A percentile compares a stretch with the other conserved stretches of the same genome.
These are phyloP conservation scores for Naganishia antarctica DNA, from an alignment of 768 basidiomycete genomes.

Conservation along the genomic window DNA sequence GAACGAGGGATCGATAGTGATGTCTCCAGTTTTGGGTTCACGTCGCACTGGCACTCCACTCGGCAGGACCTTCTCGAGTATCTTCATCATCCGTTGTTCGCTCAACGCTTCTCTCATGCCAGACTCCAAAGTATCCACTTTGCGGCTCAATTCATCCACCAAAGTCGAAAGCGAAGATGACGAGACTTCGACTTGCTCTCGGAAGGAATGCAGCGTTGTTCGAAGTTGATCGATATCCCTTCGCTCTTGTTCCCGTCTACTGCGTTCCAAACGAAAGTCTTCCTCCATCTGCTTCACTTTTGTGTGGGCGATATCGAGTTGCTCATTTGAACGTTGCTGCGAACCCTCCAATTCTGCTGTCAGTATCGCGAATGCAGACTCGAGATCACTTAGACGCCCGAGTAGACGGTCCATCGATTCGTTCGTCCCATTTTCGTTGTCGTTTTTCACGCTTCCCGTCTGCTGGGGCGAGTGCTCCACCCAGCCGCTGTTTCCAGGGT, in stretches of 20 bases:
- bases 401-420: constrained; percentile 45
- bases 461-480: too few relatives aligned
- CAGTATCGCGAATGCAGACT: constrained; percentile 35
- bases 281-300: constrained; percentile 22
- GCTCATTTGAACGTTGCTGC: constrained; percentile 22
- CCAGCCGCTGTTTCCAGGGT: not conserved
- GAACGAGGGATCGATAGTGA: constrained; percentile 51
- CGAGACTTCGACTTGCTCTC: constrained; percentile 24
- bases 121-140: constrained; percentile 28
- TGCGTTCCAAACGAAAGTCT: constrained; percentile 17
- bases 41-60: constrained; percentile 48
- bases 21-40: constrained; percentile 32
- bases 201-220: constrained; percentile 18
- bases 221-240: constrained; percentile 29
- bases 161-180: constrained; percentile 23
- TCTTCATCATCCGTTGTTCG: constrained; percentile 41
- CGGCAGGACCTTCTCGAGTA: constrained; percentile 50
- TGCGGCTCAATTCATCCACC: constrained; percentile 9
- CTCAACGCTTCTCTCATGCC: constrained; percentile 40
- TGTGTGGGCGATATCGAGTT: constrained; percentile 20
- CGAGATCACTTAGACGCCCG: constrained; percentile 40
- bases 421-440: constrained; percentile 33
- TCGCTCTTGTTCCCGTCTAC: constrained; percentile 23
- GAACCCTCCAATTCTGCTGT: constrained; percentile 29
- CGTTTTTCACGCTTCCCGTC: too few relatives aligned